Evolutionary conservation across 768 basidiomycete species (phyloP).

Genomic region (Kwoniella dendrophila): DNA sequence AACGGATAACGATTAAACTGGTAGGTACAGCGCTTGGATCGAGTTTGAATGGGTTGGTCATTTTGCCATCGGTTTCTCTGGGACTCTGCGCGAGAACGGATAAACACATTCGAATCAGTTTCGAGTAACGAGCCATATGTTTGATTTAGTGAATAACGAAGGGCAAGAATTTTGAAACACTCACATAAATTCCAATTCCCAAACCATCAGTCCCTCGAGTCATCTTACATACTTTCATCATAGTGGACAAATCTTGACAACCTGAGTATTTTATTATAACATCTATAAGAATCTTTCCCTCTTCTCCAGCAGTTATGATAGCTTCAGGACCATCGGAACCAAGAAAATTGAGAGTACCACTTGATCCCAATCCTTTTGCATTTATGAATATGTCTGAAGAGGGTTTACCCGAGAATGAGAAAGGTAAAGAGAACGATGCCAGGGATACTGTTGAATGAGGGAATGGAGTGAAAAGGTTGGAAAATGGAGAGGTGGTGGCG

Average conservation of each 20-base stretch:
- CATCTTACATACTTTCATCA: conserved; percentile 50
- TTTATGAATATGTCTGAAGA: conserved; percentile 33
- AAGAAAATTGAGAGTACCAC: conserved; percentile 46
- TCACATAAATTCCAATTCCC: conserved; percentile 52
- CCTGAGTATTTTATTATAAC: conserved; percentile 44
- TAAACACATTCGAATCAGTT: not conserved
- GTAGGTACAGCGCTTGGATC: conserved; percentile 38
- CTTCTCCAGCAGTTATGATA: conserved; percentile 32
- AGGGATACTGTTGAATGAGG: conserved; percentile 34
- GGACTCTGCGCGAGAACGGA: conserved; percentile 30
- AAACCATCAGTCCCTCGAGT: conserved; percentile 24
- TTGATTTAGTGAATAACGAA: too few species aligned
- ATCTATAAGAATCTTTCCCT: conserved; percentile 46
- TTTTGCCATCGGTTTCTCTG: conserved; percentile 44
- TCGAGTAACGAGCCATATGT: too few species aligned
- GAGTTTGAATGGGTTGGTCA: conserved; percentile 37
- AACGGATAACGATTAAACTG: conserved; percentile 37
- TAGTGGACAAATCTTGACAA: conserved; percentile 25
- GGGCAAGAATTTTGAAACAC: conserved; percentile 10
- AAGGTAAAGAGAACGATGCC: conserved; percentile 43
- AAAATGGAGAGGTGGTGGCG: conserved; percentile 32
- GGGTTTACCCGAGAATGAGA: conserved; percentile 20
- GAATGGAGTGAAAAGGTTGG: conserved; percentile 42
- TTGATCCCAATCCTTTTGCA: conserved; percentile 41
- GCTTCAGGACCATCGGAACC: conserved; percentile 36